Evolutionary conservation across 768 basidiomycete genomes (phyloP), one percentile per base, ranked within the genome.

Genomic region (Strobilomyces echinocephalus): DNA sequence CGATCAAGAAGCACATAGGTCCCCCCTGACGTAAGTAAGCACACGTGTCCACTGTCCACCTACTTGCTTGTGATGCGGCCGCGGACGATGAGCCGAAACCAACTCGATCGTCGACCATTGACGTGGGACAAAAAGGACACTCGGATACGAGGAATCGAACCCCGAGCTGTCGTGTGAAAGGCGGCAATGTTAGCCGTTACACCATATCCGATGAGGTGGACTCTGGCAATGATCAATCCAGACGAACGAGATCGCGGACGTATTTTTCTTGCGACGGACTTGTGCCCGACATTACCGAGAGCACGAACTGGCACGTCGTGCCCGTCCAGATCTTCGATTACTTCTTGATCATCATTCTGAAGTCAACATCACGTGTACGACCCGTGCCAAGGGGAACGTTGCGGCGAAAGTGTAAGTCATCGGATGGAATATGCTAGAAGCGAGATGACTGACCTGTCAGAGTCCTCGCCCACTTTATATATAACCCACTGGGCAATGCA

Each of bases 171-270:
- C 70, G 70, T 70, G 72, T 79, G 79, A 79, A 72, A 81, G 79
- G 80, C 79, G 78, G 79, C 73, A 80, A 81, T 80, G 79, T 78
- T 81, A 78, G 77, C 79, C 80, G 69, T 81, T 81, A 80, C 79
- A 81, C 79, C 79, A 79, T 80, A 82, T 71, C 78, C 72, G 72
- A 59, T 30, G 14, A 26, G 14, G 0, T 4, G 14, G 10, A 8
- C 11, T 7, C 9, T 9, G 30, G 30, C 6, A 30, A 30, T 7
- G 2, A 3, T 11, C 14, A 15, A 8, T 0, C 21, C 8, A 18
- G 24, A 26, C 24, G 10, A 2, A 15, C 24, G 26, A 10, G 12
- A 41, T 30, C 12, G 47, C 26, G 1, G 26, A 40, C 3, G 8
- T 8, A 40, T 18, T 20, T 39, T 15, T 36, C 35, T 4, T 15